These are phyloP conservation scores for Phaffomyces opuntiae DNA, from an alignment of 805 yeast species.

Conservation along the genomic window DNA sequence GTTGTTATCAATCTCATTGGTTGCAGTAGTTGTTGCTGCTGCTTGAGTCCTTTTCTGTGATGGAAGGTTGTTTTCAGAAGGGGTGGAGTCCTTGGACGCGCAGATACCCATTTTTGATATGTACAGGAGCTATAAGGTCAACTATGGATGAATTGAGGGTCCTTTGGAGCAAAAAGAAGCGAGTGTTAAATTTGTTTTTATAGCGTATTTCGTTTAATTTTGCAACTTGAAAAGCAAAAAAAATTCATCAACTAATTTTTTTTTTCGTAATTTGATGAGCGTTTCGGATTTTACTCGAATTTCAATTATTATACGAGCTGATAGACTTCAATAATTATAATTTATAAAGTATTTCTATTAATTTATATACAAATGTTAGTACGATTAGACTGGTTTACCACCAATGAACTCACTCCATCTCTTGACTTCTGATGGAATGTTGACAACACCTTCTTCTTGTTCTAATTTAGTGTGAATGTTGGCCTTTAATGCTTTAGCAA, in stretches of 20 bases:
- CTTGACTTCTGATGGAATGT: slow-evolving; percentile 77
- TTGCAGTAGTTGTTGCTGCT: background rate
- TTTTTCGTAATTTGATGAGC: no score
- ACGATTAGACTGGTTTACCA: slow-evolving; percentile 66
- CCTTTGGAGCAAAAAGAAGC: no score
- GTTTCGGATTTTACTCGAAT: no score
- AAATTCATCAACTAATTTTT: background rate
- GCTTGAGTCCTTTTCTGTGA: background rate
- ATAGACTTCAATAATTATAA: background rate
- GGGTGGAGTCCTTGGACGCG: no score
- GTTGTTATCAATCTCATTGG: background rate
- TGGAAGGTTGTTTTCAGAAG: background rate
- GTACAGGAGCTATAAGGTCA: no score
- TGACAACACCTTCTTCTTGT: slow-evolving; percentile 37
- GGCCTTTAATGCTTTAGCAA: slow-evolving; percentile 72
- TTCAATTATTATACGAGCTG: no score
- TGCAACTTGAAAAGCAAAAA: no score
- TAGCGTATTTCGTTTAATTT: background rate
- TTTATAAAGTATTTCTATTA: background rate
- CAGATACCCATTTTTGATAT: background rate
- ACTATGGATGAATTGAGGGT: no score
- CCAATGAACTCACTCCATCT: slow-evolving; percentile 98
- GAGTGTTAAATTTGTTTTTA: background rate
- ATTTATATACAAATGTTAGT: background rate
- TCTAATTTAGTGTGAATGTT: slow-evolving; percentile 52